phyloP scores from a whole-genome alignment of 2,329 filamentous ascomycete genomes.

The Diaporthe sp. region DNA sequence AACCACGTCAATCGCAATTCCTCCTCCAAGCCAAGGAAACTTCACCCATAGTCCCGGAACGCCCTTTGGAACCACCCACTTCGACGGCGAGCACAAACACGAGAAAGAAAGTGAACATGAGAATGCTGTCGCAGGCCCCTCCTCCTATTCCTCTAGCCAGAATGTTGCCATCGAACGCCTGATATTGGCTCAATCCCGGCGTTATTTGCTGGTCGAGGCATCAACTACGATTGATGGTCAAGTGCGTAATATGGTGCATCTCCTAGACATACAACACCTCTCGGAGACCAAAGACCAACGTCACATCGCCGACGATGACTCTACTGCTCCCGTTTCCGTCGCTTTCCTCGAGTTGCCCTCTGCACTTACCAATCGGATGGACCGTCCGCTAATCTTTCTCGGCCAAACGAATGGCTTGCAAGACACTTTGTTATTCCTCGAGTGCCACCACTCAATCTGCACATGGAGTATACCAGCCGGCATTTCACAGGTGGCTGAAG shows the following conservation, averaged over 20 bases:
- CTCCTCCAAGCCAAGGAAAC: background rate
- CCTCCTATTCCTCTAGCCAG: too few species aligned
- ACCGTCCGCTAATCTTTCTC: background rate
- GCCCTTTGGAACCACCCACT: too few species aligned
- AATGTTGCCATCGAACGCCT: background rate
- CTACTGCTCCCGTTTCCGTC: too few species aligned
- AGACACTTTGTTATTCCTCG: background rate
- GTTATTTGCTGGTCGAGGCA: background rate
- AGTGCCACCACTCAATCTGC: background rate
- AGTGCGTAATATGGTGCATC: background rate
- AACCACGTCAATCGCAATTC: fast-evolving
- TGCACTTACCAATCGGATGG: background rate
- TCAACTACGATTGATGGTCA: background rate
- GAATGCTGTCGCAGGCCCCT: too few species aligned
- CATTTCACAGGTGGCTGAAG: background rate
- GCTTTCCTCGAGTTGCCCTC: background rate
- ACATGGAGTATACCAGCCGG: background rate
- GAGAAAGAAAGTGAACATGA: too few species aligned
- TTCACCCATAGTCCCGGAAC: too few species aligned
- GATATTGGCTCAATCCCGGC: background rate
- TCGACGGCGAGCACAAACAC: too few species aligned
- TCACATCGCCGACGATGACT: too few species aligned
- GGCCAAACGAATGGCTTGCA: background rate
- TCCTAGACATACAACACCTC: background rate
- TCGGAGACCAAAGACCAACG: too few species aligned